Evolutionary conservation across 768 basidiomycete genomes (phyloP).

Genomic region (Boletus edulis): DNA sequence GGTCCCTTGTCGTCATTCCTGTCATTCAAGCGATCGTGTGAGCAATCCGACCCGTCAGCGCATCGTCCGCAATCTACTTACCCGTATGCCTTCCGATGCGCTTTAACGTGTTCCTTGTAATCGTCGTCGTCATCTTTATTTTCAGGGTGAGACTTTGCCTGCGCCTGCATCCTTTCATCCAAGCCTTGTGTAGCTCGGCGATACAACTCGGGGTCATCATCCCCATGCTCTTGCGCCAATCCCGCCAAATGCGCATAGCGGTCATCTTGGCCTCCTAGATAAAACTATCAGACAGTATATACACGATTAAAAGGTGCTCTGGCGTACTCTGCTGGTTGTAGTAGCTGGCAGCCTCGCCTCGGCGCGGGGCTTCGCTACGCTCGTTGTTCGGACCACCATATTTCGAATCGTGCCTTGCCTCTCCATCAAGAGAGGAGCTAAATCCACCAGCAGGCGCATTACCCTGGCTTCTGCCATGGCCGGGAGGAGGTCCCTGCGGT

Average conservation of each 20-base stretch:
- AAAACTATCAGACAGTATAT: constrained; percentile 1
- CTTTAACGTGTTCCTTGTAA: constrained; percentile 21
- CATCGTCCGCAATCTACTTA: constrained; percentile 8
- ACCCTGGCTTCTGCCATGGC: constrained; percentile 1
- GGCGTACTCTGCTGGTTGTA: constrained; percentile 8
- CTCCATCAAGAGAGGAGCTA: constrained; percentile 7
- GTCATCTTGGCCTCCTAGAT: constrained; percentile 20
- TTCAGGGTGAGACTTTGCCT: constrained; percentile 4
- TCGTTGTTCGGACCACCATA: not conserved
- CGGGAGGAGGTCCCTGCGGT: not conserved
- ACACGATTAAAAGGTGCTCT: not conserved
- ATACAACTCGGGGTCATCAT: constrained; percentile 19
- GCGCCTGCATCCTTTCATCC: constrained; percentile 19
- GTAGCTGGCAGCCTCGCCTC: constrained; percentile 20
- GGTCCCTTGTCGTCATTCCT: constrained; percentile 22
- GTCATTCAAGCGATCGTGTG: not conserved
- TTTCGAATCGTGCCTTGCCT: constrained; percentile 2
- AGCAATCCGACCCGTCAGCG: not conserved
- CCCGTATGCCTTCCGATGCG: constrained; percentile 33
- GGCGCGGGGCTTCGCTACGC: constrained; percentile 3
- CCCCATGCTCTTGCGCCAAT: constrained; percentile 16
- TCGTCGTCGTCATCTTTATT: constrained; percentile 3
- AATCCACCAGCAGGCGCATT: constrained; percentile 21
- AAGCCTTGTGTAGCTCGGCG: constrained; percentile 23
- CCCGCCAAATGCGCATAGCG: constrained; percentile 16